These are phyloP conservation scores for Phragmites australis DNA, from an alignment of 176 grass and related monocot species.

Conservation along the genomic window DNA sequence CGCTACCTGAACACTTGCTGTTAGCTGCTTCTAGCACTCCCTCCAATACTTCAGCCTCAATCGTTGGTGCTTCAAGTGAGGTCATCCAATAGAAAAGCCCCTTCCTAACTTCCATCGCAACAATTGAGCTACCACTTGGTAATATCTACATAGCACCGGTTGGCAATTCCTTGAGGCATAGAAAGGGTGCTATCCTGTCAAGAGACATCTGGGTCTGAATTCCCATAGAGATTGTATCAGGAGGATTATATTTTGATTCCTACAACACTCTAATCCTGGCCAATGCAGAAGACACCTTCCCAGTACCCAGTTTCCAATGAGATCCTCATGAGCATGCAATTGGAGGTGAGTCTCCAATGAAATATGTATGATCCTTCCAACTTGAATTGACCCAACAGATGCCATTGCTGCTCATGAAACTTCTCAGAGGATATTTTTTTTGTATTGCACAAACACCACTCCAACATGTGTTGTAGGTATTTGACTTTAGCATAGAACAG, in stretches of 20 bases:
- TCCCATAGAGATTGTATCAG: conserved; percentile 48
- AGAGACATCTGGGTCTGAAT: conserved; percentile 58
- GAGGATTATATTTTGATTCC: conserved; percentile 51
- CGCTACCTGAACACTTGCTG: not conserved
- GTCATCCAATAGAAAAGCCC: conserved; percentile 48
- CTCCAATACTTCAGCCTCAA: conserved; percentile 5
- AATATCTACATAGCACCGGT: conserved; percentile 40
- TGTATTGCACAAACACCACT: no score
- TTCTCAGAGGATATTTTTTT: no score
- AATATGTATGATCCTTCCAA: no score
- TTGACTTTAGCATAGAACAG: no score
- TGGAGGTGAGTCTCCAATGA: no score
- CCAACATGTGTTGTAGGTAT: no score
- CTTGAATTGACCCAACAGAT: no score
- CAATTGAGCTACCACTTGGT: conserved; percentile 37
- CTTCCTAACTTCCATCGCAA: conserved; percentile 49
- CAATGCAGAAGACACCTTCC: conserved; percentile 53
- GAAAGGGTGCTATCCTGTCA: conserved; percentile 53
- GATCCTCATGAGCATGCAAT: conserved; percentile 47
- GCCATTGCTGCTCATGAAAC: no score
- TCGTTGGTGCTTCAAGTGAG: not conserved
- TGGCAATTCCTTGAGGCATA: conserved; percentile 49
- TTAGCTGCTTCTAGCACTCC: not conserved
- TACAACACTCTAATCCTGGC: conserved; percentile 52
- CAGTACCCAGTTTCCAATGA: conserved; percentile 52